Base-by-base conservation (phyloP, 768 basidiomycete genomes). In the Calvatia gigantea region DNA sequence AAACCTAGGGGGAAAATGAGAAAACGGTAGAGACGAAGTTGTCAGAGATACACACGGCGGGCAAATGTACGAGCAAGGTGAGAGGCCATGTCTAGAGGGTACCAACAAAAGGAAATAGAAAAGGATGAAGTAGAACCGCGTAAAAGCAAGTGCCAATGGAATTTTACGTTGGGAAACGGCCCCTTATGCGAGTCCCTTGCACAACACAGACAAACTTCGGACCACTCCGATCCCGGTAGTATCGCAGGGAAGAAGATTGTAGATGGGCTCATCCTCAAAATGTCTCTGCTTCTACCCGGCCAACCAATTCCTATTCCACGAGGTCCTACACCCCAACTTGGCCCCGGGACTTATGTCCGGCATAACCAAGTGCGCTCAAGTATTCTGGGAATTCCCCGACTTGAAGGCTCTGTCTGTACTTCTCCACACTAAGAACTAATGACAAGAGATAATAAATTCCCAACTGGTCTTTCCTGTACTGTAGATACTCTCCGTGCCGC, bases 341-440 rank as follows among this genome's bases (percentile, higher is more conserved):
- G 89, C 14, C 65, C 73, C 3, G 92, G 92, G 14, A 74, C 84
- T 14, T 94, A 91, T 67, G 60, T 72, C 19, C 78, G 81, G 60
- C 81, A 89, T 65, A 81, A 80, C 19, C 76, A 81, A 58, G 67
- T 85, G 31, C 78, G 89, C 56, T 87, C 91, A 45, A 86, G 84
- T 62, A 72, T 94, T 29, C 74, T 88, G 21, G 92, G 92, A 37
- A 66, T 78, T 4, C 83, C 87, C 12, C 71, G 67, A 32, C 72
- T 80, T 54, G 73, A 86, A 55, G 86, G 84, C 69, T 77, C 85
- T 70, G 88, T 90, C 73, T 69, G 89, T 87, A 64, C 62, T 66
- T 51, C 41, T 8, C 21, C 17, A 5, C 25, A 42, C 19, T 4
- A 42, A 42, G 21, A 9, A 42, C 19, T 7, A 21, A 21, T 42